These are phyloP conservation scores for Elaeagnus macrophylla DNA, from an alignment of 306 rosid genomes.

Conservation along the genomic window DNA sequence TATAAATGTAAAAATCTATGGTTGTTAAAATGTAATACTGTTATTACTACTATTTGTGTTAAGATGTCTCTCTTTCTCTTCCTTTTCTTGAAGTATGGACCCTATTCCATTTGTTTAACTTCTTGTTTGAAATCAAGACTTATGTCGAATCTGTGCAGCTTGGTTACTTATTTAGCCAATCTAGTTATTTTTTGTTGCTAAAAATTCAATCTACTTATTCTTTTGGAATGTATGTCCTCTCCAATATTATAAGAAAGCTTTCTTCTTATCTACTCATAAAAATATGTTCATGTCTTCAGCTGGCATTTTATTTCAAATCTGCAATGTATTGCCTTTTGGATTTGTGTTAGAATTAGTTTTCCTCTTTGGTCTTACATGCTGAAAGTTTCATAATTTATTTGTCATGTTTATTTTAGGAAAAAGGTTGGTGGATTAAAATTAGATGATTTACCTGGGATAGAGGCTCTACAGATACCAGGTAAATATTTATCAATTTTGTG, in stretches of 20 bases:
- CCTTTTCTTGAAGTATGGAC: too few species aligned
- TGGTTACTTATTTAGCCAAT: background rate
- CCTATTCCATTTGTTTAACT: too few species aligned
- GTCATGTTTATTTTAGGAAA: conserved; percentile 46
- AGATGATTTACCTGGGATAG: conserved; percentile 84
- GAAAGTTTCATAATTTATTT: conserved; percentile 10
- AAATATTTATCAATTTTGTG: conserved; percentile 10
- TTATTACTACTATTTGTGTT: background rate
- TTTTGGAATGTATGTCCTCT: too few species aligned
- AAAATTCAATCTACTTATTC: background rate
- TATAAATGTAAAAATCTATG: conserved; percentile 17
- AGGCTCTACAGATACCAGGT: conserved; percentile 88
- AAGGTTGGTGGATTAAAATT: conserved; percentile 87
- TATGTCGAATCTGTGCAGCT: background rate
- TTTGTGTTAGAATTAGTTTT: background rate
- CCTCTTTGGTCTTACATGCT: background rate
- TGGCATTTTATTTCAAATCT: background rate
- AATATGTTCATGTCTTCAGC: background rate
- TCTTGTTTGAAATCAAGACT: background rate
- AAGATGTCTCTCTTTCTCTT: too few species aligned
- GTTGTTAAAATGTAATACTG: conserved; percentile 14
- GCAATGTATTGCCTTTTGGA: background rate
- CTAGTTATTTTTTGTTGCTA: background rate
- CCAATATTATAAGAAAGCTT: too few species aligned
- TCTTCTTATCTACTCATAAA: background rate